Conservation (phyloP, 345 rosid genomes). For the Brassica rapa region DNA sequence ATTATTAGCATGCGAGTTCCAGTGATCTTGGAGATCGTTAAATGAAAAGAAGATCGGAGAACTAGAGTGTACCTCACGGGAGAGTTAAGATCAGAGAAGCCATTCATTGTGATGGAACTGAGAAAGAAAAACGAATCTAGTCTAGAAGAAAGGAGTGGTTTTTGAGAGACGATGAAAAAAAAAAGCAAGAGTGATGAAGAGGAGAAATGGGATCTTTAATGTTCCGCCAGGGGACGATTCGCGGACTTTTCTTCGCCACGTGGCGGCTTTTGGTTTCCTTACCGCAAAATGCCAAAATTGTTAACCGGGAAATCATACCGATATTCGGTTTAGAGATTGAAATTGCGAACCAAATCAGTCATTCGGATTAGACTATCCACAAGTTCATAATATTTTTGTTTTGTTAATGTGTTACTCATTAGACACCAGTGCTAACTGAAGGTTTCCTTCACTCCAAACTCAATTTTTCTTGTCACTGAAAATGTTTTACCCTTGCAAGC, state of each 20-base stretch:
- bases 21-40: conserved; percentile 28
- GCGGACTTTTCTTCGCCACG: conserved; percentile 30
- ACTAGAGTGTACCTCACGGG: conserved; percentile 21
- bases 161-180: not conserved
- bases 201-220: conserved; percentile 14
- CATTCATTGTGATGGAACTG: conserved; percentile 32
- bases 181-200: not conserved
- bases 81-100: conserved; percentile 26
- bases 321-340: conserved; percentile 2
- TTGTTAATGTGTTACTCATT: not conserved
- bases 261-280: not conserved
- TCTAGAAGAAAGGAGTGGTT: conserved; percentile 15
- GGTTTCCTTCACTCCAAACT: not conserved
- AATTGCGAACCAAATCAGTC: not conserved
- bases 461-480: not conserved
- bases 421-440: not conserved
- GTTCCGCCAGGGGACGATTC: conserved; percentile 25
- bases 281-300: not conserved
- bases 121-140: not conserved
- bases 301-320: conserved; percentile 13
- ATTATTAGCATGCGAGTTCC: too few relatives aligned
- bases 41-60: conserved; percentile 2
- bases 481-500: not conserved
- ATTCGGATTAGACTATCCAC: not conserved
- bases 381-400: not conserved